Conservation (phyloP, 805 yeast species). For the Starmerella floricola region DNA sequence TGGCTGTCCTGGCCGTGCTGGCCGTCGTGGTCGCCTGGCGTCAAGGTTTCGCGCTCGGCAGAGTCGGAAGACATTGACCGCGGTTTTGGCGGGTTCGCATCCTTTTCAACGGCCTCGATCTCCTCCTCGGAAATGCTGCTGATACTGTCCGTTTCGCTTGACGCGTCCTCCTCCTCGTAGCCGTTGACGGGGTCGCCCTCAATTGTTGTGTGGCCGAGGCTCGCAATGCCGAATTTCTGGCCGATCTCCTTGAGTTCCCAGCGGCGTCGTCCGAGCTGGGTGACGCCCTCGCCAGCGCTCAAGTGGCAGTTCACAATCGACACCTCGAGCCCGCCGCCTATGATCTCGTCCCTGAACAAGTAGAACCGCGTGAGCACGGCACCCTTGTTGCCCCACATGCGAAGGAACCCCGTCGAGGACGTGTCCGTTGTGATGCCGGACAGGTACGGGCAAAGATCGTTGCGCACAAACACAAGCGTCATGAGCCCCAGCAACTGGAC, state of each 20-base stretch:
- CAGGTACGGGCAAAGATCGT: constrained; percentile 31
- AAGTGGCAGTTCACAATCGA: constrained; percentile 42
- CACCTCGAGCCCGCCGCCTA: constrained; percentile 27
- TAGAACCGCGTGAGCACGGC: constrained; percentile 38
- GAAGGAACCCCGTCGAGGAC: constrained; percentile 46
- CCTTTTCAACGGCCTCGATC: background rate
- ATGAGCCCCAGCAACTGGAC: constrained; percentile 44
- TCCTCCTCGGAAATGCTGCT: constrained; percentile 14
- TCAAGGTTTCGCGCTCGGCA: background rate
- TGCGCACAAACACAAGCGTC: constrained; percentile 34
- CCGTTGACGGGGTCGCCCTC: background rate
- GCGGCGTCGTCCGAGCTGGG: constrained; percentile 32
- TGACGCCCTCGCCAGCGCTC: constrained; percentile 33
- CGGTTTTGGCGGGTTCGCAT: background rate
- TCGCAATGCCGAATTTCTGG: constrained; percentile 24
- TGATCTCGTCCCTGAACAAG: constrained; percentile 23
- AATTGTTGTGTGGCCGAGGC: constrained; percentile 14
- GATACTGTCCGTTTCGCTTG: constrained; percentile 8
- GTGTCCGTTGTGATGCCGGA: constrained; percentile 32
- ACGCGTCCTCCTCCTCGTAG: constrained; percentile 3
- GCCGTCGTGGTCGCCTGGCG: background rate
- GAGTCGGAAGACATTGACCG: background rate
- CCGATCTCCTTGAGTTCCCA: constrained; percentile 37
- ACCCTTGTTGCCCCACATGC: constrained; percentile 53
- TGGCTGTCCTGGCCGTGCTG: too few species aligned